These are phyloP conservation scores for Pseudogymnoascus sp. DNA, from an alignment of 2,329 filamentous ascomycete genomes.

Conservation along the genomic window DNA sequence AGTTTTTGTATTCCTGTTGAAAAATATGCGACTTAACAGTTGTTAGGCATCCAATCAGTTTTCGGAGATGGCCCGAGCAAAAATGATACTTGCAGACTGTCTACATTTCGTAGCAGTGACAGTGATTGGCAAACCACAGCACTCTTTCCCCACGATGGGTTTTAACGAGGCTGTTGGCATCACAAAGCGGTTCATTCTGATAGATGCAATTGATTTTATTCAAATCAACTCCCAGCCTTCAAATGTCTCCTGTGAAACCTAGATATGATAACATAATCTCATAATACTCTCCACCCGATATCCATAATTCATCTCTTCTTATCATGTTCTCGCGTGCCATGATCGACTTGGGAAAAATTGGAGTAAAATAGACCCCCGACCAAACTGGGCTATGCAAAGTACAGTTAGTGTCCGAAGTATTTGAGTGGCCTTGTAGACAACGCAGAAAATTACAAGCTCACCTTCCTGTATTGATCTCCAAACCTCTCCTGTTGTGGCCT, in stretches of 20 bases:
- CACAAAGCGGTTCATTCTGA: slow-evolving; percentile 4
- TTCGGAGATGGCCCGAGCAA: slow-evolving; percentile 4
- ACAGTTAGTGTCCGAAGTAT: background rate
- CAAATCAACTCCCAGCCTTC: background rate
- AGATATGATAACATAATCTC: background rate
- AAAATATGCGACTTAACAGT: background rate
- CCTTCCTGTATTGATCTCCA: slow-evolving; percentile 6
- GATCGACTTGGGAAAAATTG: slow-evolving; percentile 1
- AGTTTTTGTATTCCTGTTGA: background rate
- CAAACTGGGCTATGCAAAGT: background rate
- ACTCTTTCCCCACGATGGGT: background rate
- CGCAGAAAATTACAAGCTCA: background rate
- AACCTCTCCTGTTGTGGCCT: slow-evolving; percentile 3
- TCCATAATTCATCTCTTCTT: background rate
- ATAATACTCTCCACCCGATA: background rate
- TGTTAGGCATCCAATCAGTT: background rate
- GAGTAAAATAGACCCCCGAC: background rate
- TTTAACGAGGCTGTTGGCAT: slow-evolving; percentile 1
- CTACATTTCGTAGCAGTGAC: slow-evolving; percentile 3
- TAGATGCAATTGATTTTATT: slow-evolving; percentile 7
- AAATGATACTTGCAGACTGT: background rate
- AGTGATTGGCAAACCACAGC: slow-evolving; percentile 3
- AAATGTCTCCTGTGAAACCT: background rate
- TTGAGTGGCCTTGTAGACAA: background rate
- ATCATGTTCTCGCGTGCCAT: background rate